phyloP scores from a whole-genome alignment of 768 basidiomycete species.

The Amanita rimosa region DNA sequence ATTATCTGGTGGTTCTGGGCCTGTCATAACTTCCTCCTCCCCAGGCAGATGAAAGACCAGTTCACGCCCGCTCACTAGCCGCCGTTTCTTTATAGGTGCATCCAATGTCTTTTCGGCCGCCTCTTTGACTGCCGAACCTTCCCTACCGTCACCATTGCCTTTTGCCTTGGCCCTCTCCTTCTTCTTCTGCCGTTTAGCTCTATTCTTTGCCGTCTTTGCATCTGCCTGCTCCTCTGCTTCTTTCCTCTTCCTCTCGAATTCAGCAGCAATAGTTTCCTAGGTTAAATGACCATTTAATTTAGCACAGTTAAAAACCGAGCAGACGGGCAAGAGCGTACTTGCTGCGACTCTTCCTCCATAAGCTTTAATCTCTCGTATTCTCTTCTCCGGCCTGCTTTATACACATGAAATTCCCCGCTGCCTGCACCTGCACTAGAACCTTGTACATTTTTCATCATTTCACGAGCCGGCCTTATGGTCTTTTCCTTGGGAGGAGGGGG shows the following conservation, averaged over 20 bases:
- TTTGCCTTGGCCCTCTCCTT: slow-evolving; percentile 57
- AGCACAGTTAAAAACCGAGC: background rate
- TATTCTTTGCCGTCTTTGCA: slow-evolving; percentile 90
- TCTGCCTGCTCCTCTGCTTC: slow-evolving; percentile 65
- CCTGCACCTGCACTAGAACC: slow-evolving; percentile 97
- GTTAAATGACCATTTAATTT: slow-evolving; percentile 38
- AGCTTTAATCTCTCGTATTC: slow-evolving; percentile 93
- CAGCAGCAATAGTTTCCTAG: slow-evolving; percentile 33
- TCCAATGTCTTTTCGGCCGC: slow-evolving; percentile 12
- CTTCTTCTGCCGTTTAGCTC: slow-evolving; percentile 89
- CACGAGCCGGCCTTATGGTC: slow-evolving; percentile 67
- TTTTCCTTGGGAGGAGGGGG: slow-evolving; percentile 79
- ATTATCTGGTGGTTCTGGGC: background rate
- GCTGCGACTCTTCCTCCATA: slow-evolving; percentile 72
- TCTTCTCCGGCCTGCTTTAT: slow-evolving; percentile 86
- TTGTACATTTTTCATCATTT: slow-evolving; percentile 99
- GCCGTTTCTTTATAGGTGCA: slow-evolving; percentile 63
- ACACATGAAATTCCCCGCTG: slow-evolving; percentile 96
- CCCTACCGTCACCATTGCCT: slow-evolving; percentile 14
- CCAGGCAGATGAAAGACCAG: slow-evolving; percentile 40
- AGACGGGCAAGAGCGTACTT: slow-evolving; percentile 35
- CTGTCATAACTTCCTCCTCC: slow-evolving; percentile 15
- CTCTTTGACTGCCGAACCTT: slow-evolving; percentile 12
- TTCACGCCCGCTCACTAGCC: slow-evolving; percentile 71
- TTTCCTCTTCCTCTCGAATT: slow-evolving; percentile 65